Base-by-base conservation (phyloP, 2,329 filamentous ascomycete genomes). In the Neofusicoccum umdonicola region DNA sequence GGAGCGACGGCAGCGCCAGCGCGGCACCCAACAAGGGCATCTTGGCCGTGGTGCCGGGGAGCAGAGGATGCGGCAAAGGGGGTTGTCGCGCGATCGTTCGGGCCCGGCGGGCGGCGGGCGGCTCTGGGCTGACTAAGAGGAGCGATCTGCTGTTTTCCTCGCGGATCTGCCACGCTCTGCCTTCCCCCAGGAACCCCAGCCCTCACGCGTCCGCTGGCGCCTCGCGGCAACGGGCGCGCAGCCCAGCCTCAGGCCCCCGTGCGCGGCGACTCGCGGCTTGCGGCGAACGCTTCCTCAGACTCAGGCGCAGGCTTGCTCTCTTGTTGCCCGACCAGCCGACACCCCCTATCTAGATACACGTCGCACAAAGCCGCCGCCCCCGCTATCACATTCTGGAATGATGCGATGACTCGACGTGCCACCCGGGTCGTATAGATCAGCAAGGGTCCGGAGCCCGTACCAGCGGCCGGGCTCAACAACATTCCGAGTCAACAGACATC, bases 1-100 rank as follows among this genome's bases (percentile, higher is more conserved):
- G 86, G 72, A 93, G 81, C 34, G 84, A 83, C 41, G 80, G 61
- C 62, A 71, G 63, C 15, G 48, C 39, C 27, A 61, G 42, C 34
- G 42, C 22, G 39, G 61, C n/a, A 17, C 44, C 64, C 57, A 65
- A 45, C 13, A 65, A 61, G 44, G 63, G 63, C 63, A 65, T 65
- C 31, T 52, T 63, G 61, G 39, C 61, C 7, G 45, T 54, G 56
- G 27, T 44, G 47, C 39, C 58, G 58, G 58, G 37, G 17, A 51
- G 47, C 58, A 41, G 58, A 62, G 35, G 42, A 39, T 39, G 56
- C 13, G 12, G 41, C 31, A 47, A 60, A 47, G 31, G 56, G 56
- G 56, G 54, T 58, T 37, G 22, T 60, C 56, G 41, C 42, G 56
- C 56, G 42, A 60, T 58, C 37, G 15, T 58, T 37, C 39, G 19